Conservation (phyloP, 148 eudicot species). For the Dysphania ambrosioides region DNA sequence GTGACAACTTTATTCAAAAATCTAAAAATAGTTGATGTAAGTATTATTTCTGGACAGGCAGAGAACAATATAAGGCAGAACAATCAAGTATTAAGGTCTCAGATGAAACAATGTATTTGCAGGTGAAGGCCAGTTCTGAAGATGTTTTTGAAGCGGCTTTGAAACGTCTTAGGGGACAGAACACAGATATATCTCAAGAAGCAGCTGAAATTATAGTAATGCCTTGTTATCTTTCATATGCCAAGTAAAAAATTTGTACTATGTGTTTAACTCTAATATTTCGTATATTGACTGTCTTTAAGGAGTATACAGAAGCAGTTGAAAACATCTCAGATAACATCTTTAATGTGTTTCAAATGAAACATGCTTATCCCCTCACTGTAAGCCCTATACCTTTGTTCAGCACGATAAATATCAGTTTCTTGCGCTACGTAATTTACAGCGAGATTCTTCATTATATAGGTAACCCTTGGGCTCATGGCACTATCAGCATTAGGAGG, state of each 20-base stretch:
- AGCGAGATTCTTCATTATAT: not conserved
- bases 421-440: not conserved
- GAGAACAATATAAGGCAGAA: not conserved
- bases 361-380: conserved; percentile 40
- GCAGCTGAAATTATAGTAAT: conserved; percentile 33
- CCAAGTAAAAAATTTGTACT: not conserved
- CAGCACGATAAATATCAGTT: not conserved
- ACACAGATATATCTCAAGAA: conserved; percentile 28
- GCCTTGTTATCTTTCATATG: not conserved
- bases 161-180: conserved; percentile 24
- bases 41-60: not conserved
- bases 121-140: conserved; percentile 20
- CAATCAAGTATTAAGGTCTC: not conserved
- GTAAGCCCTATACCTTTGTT: conserved; percentile 27
- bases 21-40: not conserved
- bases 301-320: conserved; percentile 32
- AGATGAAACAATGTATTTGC: not conserved
- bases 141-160: conserved; percentile 18
- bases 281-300: conserved; percentile 7
- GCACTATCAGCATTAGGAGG: conserved; percentile 51
- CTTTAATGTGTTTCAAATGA: conserved; percentile 31
- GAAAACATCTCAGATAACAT: conserved; percentile 22
- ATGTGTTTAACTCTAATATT: not conserved
- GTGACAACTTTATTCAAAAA: not conserved
- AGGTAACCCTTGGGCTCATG: conserved; percentile 62